Percentiles rank a stretch among this genome's conserved stretches.
Evolutionary conservation across 352 stramenopile genomes (phyloP).

Genomic region (Globisporangium nagaii): DNA sequence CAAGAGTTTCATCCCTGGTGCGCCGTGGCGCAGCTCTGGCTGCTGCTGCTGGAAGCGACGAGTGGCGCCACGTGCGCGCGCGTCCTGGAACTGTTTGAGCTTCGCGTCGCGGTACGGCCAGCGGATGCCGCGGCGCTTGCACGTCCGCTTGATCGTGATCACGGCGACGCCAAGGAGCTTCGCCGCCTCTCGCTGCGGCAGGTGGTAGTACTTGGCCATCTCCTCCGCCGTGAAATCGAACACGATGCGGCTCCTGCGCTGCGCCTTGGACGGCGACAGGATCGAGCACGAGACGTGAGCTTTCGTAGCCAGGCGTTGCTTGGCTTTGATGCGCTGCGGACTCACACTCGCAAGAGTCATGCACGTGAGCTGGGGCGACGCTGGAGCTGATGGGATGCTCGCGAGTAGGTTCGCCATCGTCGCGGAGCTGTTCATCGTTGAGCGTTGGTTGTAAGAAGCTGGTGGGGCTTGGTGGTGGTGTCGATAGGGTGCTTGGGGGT

Average conservation of each 20-base stretch:
- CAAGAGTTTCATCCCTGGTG: neutral
- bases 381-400: neutral
- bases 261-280: constrained; percentile 13
- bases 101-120: constrained; percentile 37
- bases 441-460: neutral
- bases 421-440: neutral
- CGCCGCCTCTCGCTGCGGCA: constrained; percentile 36
- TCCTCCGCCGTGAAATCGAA: constrained; percentile 37
- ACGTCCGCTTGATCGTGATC: constrained; percentile 39
- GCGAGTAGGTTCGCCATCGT: neutral
- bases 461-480: neutral
- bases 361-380: neutral
- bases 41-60: neutral
- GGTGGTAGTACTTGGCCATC: constrained; percentile 37
- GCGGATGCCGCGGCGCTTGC: constrained; percentile 22
- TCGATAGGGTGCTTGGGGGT: neutral
- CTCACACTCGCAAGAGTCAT: neutral
- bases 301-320: neutral
- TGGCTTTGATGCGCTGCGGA: neutral
- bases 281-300: neutral
- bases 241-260: constrained; percentile 36
- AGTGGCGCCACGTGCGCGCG: neutral
- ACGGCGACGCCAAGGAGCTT: constrained; percentile 18
- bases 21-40: neutral
- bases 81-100: constrained; percentile 10